Conservation (phyloP, 2,329 filamentous ascomycete species). For the Emergomyces orientalis region DNA sequence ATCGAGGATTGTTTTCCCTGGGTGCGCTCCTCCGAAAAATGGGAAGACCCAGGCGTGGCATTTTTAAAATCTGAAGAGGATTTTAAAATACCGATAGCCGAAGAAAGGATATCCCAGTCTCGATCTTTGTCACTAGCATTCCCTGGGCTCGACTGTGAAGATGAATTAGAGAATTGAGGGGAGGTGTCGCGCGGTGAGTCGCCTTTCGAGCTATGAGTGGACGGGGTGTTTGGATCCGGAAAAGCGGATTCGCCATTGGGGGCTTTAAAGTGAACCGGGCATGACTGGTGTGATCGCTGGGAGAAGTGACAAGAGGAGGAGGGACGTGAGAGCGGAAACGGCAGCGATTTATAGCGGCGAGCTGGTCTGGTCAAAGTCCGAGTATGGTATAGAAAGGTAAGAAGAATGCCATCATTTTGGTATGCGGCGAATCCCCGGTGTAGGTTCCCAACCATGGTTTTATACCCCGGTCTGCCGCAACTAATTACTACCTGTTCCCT, state of each 20-base stretch:
- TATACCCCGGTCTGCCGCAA: constrained; percentile 6
- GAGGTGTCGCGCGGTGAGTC: background rate
- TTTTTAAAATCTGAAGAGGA: background rate
- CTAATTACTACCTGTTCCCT: background rate
- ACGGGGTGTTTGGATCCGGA: too few species aligned
- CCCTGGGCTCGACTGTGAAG: background rate
- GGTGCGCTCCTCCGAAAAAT: background rate
- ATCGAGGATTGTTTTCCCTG: background rate
- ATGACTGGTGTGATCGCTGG: background rate
- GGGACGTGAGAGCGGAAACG: background rate
- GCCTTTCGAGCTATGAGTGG: background rate
- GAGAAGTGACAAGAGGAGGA: background rate
- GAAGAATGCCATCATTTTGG: constrained; percentile 30
- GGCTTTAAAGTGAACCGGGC: background rate
- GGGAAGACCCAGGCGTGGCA: background rate
- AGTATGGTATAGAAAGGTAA: constrained; percentile 66
- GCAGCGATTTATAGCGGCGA: background rate
- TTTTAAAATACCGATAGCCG: background rate
- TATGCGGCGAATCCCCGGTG: constrained; percentile 25
- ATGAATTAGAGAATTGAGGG: background rate
- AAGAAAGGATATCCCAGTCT: background rate
- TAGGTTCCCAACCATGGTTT: constrained; percentile 24
- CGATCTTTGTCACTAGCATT: background rate
- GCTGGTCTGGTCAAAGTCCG: constrained; percentile 42
- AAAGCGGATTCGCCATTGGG: background rate